phyloP scores from a whole-genome alignment of 441 rosid genomes.

The Gossypium lobatum region DNA sequence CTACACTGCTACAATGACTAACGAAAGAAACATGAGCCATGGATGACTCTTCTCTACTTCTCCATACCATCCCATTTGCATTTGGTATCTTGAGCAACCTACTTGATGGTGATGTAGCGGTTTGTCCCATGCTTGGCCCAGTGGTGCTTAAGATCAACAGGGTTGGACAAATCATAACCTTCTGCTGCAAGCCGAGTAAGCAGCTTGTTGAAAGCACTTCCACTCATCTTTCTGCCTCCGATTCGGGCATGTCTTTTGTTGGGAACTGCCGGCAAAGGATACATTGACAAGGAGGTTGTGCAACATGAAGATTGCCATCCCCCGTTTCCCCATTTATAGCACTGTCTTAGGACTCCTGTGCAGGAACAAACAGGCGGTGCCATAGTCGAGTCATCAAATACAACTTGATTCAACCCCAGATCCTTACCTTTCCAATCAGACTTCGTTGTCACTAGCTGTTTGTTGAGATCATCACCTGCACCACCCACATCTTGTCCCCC shows the following conservation, averaged over 20 bases:
- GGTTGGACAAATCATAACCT: constrained; percentile 77
- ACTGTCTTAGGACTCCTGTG: constrained; percentile 76
- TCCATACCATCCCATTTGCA: constrained; percentile 6
- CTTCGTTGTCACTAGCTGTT: constrained; percentile 43
- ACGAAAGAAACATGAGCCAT: constrained; percentile 9
- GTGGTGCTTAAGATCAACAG: constrained; percentile 66
- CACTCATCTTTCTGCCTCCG: constrained; percentile 98
- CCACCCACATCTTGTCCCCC: constrained; percentile 40
- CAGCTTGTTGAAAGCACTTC: constrained; percentile 91
- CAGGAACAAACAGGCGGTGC: constrained; percentile 90
- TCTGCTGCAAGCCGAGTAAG: constrained; percentile 88
- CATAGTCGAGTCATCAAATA: constrained; percentile 82
- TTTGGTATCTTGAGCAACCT: constrained; percentile 16
- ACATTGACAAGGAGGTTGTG: constrained; percentile 79
- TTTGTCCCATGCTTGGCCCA: constrained; percentile 98
- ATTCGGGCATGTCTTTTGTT: constrained; percentile 85
- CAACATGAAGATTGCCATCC: constrained; percentile 99
- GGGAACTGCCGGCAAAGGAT: constrained; percentile 83
- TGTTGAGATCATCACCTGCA: constrained; percentile 39
- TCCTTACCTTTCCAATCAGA: constrained; percentile 81
- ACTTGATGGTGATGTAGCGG: constrained; percentile 88
- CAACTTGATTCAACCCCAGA: constrained; percentile 81
- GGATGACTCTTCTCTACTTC: background rate
- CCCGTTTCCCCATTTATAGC: constrained; percentile 98
- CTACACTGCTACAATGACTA: constrained; percentile 17